Base-by-base conservation (phyloP, 2,329 filamentous ascomycete genomes). In the Xylogone sp. region DNA sequence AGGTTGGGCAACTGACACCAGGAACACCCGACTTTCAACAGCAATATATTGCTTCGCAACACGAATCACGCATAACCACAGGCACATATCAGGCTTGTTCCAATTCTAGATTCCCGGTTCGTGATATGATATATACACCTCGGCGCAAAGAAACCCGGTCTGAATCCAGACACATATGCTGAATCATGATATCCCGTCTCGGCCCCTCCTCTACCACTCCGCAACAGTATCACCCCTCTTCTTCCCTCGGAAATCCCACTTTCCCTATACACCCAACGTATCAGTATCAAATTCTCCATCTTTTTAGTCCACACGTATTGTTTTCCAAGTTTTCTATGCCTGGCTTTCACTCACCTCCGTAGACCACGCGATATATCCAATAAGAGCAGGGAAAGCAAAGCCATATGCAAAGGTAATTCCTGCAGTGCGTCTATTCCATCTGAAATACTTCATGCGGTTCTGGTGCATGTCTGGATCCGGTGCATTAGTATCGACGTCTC, bases 391-490 rank as follows among this genome's bases (percentile, higher is more conserved):
- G 43, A 97, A 81, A 49, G 86, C 74, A 29, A 84, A 74, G 53
- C 87, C 80, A 71, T 93, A 97, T 58, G 86, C 76, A 67, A 97
- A 83, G 3, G 86, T 85, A 65, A 97, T 71, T 74, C 82, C 84
- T 24, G 90, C 90, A 44, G 90, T 96, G 65, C 88, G 81, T 48
- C 84, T 81, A 31, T 88, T 97, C 90, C 90, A 97, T 71, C 90
- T 83, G 82, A 97, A 99, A 82, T 90, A 96, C 75, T 90, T 90
- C 82, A 92, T 87, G 60, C 94, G 87, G 76, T 89, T 90, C 65
- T 81, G 77, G 65, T 81, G 83, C 84, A 97, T 88, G 69, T 87
- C 92, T 96, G 65, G 29, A 43, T 27, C 42, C n/a, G n/a, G n/a
- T 43, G 18, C 42, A 43, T 34, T 46, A 42, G n/a, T 20, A 46